Evolutionary conservation across 257 asterid genomes (phyloP), one percentile per base, ranked within the genome.

Genomic region (Asclepias syriaca): DNA sequence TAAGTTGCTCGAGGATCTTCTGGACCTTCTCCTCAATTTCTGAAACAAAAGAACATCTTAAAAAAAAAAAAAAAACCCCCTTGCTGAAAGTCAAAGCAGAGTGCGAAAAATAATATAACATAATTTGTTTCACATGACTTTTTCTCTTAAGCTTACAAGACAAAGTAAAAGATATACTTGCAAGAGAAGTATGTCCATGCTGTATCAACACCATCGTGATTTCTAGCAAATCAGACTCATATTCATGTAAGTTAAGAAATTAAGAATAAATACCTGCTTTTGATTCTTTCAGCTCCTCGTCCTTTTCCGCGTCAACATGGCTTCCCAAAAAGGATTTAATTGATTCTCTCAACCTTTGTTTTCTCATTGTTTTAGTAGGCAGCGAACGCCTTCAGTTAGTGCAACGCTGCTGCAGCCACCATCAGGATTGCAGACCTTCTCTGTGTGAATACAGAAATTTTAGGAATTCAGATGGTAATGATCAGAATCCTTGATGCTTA

Each of bases 11-110:
- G 39, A 90, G 68, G 74, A 95, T 87, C 86, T 79, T 86, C 84
- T 90, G 86, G 82, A 95, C 81, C 83, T 88, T 92, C 57, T 65
- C 83, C n/a, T 92, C 96, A 53, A 86, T 83, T 65, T 87, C 98
- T 90, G 90, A 90, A 85, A 79, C 24, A 72, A 53, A 79, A 70
- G 11, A 9, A 34, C 32, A 40, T 58, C 64, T 11, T 49, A 50
- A 56, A 66, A 22, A 74, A 53, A 79, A 70, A 14, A 7, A 74
- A 53, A 79, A 70, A 14, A 56, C 58, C 10, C 32, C 34, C 8
- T 51, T 12, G 1, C 2, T 45, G 34, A 13, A 40, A 45, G 13
- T 45, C 15, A 27, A 29, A 9, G 10, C 6, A 12, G 27, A 9
- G 57, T 4, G 57, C 6, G 0, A 6, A 27, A 29, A 7, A 63